Evolutionary conservation across 2,329 filamentous ascomycete genomes (phyloP), one percentile per base, ranked within the genome.

Genomic region (Sporothrix dimorphospora): DNA sequence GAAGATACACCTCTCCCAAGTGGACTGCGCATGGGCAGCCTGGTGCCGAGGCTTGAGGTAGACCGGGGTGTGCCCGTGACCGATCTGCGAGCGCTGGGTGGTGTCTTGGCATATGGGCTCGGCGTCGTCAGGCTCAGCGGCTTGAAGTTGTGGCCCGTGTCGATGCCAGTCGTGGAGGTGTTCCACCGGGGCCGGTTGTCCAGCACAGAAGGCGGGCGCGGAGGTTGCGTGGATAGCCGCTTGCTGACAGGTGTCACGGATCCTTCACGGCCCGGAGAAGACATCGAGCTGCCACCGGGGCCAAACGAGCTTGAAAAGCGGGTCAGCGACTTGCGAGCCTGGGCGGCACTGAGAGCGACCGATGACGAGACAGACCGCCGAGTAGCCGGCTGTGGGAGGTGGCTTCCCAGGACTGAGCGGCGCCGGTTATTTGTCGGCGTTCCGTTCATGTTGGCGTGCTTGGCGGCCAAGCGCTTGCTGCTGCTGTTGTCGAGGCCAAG

Each of bases 171-270:
- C 6, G 89, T 88, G 40, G 90, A 92, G 12, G 77, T 78, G 78
- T 90, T 95, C 93, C 93, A 96, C 72, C 89, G 87, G 3, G 93
- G 93, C 68, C 91, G 89, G 72, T 87, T 84, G 72, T 86, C 79
- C 45, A 85, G 75, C 12, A 83, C 83, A 1, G 84, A 82, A 51
- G 82, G 78, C 71, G 79, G 45, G 3, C 51, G 55, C 27, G 66
- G 82, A 27, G 34, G 14, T 27, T 27, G 66, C 27, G 14, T n/a
- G 1, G 71, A 68, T 0, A 55, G 1, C 77, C 81, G 75, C 80
- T 82, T 76, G 72, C 79, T 76, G 74, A 81, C 86, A 5, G 87
- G 85, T 0, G 88, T 88, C 12, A 85, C 83, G 9, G 88, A 85
- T 27, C 81, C 80, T 73, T 84, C 80, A 71, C 82, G 78, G 65